Evolutionary conservation across 768 basidiomycete genomes (phyloP), one percentile per base, ranked within the genome.

Genomic region (Hortiboletus flavorubellus): DNA sequence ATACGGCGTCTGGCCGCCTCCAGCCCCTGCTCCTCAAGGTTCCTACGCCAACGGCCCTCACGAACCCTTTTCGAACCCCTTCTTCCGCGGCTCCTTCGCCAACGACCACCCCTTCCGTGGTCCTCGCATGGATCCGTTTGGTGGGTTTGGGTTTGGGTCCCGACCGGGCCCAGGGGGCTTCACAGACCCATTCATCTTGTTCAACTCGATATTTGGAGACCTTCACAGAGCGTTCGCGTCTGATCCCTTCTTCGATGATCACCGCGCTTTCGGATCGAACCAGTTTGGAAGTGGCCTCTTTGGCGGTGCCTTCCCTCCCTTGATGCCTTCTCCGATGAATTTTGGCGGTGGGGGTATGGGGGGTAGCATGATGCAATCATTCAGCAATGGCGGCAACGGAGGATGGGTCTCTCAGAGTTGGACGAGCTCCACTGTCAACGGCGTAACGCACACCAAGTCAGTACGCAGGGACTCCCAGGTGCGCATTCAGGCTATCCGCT

Each of bases 1-100:
- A n/a, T 73, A 85, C 58, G 88, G 89, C 37, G 76, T 83, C 46
- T 91, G 86, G 85, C 90, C 90, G 11, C 87, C 86, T 9, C 85
- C 85, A n/a, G 43, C 53, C 18, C 46, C 65, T 15, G 15, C 54
- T 8, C 51, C 61, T 8, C 62, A 58, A 30, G 38, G 31, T 5
- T 51, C 61, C 38, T 59, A 56, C 23, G 11, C 58, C 59, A 58
- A 60, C 29, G 59, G 57, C 46, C 37, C 23, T 50, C 58, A 61
- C 41, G 46, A 58, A 23, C 42, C 61, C 18, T 70, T 68, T 50
- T 46, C 55, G 12, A 42, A 46, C 14, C 55, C 65, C 31, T 63
- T 61, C 56, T 66, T 55, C 58, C 55, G 46, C 38, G 58, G 53
- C 5, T 49, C 61, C 44, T 69, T 67, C 53, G 33, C 26, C 26